Evolutionary conservation across 768 basidiomycete species (phyloP), one percentile per base, ranked within the genome.

Genomic region (Tricholoma furcatifolium): DNA sequence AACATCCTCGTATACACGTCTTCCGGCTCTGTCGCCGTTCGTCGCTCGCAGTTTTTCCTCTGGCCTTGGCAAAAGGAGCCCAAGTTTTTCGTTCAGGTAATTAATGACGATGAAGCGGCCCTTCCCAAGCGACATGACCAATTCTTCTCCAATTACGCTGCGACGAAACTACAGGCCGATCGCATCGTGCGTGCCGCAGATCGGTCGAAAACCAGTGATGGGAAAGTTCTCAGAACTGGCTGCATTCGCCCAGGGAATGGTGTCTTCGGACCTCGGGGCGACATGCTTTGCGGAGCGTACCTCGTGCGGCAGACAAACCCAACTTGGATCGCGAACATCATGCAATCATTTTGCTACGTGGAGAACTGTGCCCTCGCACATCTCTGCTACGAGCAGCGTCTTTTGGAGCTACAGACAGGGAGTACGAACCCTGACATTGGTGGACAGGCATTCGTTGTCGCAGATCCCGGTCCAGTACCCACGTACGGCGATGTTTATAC

Each of bases 111-210:
- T 52, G 83, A 88, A 43, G 57, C 51, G 21, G 60, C 65, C 11
- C 57, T 81, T 2, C 84, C 85, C 8, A 78, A 72, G 60, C 69
- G 63, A 4, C 85, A 87, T 58, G 67, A 77, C 12, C 73, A 85
- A 11, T 87, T 83, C 64, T 90, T 88, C 67, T 91, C 88, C 11
- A 91, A 91, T 63, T 91, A 91, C 51, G 87, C 88, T 0, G 78
- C 71, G 20, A 81, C 85, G 36, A 91, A 91, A 63, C 60, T 70
- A 7, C 66, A 71, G 23, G 88, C 80, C 1, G 89, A 91, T 63
- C 57, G 48, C 58, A 61, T 58, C 65, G 80, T 65, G 58, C 80
- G 69, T 49, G 67, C 53, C 15, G 62, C 70, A 4, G 76, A 76
- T 57, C 65, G 62, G 17, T 58, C 68, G 17, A 54, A 54, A 6